Conservation (phyloP, 1,284 basidiomycete species). For the Marasmius sp. region DNA sequence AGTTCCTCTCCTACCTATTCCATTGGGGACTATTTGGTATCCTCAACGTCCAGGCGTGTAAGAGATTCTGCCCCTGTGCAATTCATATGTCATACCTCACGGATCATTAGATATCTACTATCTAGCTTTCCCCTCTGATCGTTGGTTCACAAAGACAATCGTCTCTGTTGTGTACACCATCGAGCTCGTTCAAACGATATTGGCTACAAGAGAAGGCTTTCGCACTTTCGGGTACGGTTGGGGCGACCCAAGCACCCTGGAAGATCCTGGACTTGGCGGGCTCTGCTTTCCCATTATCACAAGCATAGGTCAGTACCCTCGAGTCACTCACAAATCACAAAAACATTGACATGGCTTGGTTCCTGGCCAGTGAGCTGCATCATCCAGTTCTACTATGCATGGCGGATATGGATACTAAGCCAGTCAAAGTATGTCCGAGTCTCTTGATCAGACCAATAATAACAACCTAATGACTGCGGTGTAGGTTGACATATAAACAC, state of each 20-base stretch:
- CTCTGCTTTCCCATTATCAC: conserved; percentile 22
- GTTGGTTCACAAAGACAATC: conserved; percentile 15
- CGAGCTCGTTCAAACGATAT: conserved; percentile 21
- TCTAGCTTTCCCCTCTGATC: conserved; percentile 24
- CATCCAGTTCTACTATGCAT: conserved; percentile 29
- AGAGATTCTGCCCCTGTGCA: not conserved
- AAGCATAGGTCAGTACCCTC: conserved; percentile 18
- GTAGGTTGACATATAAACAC: not conserved
- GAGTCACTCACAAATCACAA: not conserved
- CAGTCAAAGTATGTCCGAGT: not conserved
- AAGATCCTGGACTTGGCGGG: conserved; percentile 19
- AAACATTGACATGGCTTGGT: not conserved
- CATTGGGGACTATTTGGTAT: not conserved
- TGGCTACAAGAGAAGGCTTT: conserved; percentile 24
- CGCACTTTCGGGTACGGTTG: conserved; percentile 23
- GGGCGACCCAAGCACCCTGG: conserved; percentile 18
- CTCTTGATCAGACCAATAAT: not conserved
- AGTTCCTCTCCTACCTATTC: not conserved
- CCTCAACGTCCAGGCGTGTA: not conserved
- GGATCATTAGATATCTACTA: conserved; percentile 23
- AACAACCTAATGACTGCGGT: not conserved
- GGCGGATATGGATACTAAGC: conserved; percentile 16
- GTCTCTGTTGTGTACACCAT: conserved; percentile 21
- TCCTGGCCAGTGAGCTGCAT: conserved; percentile 19
- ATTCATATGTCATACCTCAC: not conserved